Evolutionary conservation across 108 stramenopile species (phyloP).

Genomic region (Discostella pseudostelligera): DNA sequence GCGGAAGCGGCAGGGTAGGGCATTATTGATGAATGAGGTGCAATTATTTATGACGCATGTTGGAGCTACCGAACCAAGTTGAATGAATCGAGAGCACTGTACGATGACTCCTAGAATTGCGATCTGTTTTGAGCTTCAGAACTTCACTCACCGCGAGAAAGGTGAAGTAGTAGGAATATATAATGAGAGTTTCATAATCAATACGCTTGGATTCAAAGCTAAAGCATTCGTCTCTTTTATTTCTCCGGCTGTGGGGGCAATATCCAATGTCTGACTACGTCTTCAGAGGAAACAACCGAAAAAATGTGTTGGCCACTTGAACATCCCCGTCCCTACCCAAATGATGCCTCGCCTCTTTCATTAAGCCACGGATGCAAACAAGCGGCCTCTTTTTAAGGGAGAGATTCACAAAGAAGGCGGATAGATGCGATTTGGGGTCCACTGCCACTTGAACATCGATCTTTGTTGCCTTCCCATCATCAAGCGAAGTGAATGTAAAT

Average conservation of each 20-base stretch:
- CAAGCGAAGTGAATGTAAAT: conserved; percentile 29
- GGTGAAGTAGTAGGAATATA: no score
- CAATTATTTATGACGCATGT: no score
- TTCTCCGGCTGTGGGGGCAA: no score
- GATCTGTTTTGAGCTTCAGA: no score
- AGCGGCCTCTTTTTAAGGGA: conserved; percentile 33
- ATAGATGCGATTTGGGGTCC: conserved; percentile 18
- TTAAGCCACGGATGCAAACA: conserved; percentile 22
- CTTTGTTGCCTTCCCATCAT: conserved; percentile 25
- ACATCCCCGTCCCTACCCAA: conserved; percentile 20
- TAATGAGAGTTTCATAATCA: no score
- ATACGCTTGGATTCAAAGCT: no score
- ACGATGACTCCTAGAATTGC: no score
- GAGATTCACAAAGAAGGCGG: conserved; percentile 18
- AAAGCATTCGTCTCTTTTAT: no score
- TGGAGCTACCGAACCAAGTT: no score
- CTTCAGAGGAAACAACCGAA: conserved; percentile 31
- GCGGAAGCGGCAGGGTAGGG: conserved; percentile 34
- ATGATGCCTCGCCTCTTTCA: conserved; percentile 25
- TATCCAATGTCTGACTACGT: conserved; percentile 1
- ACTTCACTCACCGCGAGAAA: no score
- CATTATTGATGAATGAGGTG: no score
- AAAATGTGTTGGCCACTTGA: conserved; percentile 16
- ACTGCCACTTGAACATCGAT: conserved; percentile 22
- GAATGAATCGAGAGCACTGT: no score